phyloP scores from a whole-genome alignment of 1,284 basidiomycete genomes.

The Sporisorium scitamineum region DNA sequence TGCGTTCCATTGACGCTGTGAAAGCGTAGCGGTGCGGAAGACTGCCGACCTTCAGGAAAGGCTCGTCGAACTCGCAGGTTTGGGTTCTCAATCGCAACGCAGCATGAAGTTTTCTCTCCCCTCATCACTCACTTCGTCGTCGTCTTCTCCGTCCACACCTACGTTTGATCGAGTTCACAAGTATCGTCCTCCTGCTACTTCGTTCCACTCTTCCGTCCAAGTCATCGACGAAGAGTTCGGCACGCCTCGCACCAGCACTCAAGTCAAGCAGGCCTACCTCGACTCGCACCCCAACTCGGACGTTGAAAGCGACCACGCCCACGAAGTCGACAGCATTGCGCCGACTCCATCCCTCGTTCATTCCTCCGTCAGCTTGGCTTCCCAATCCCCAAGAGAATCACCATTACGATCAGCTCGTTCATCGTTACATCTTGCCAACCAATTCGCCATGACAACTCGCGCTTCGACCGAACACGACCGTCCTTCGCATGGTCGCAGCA shows the following conservation, averaged over 20 bases:
- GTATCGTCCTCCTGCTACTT: constrained; percentile 49
- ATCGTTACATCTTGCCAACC: neutral
- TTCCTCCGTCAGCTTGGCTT: constrained; percentile 27
- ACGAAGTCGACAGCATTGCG: constrained; percentile 11
- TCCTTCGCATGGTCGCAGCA: constrained; percentile 46
- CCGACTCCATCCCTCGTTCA: constrained; percentile 37
- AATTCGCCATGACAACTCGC: constrained; percentile 20
- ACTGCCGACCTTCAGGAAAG: neutral
- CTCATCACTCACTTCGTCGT: constrained; percentile 13
- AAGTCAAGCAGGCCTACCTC: constrained; percentile 54
- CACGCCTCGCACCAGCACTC: constrained; percentile 35
- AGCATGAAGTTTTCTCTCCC: constrained; percentile 30
- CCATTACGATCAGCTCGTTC: constrained; percentile 6
- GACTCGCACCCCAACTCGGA: constrained; percentile 43
- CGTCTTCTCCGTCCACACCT: constrained; percentile 20
- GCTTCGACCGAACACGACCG: constrained; percentile 2
- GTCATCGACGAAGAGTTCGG: constrained; percentile 46
- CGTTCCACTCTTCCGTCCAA: constrained; percentile 46
- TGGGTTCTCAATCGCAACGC: neutral
- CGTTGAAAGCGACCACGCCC: constrained; percentile 17
- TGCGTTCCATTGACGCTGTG: neutral
- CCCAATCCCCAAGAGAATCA: too few relatives aligned
- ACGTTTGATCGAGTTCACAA: constrained; percentile 49
- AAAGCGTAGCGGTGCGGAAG: neutral
- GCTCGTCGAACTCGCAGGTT: neutral